Percentiles rank a stretch among this genome's conserved stretches.
phyloP scores from a whole-genome alignment of 108 stramenopile species.

The Cyclotella sp. region DNA sequence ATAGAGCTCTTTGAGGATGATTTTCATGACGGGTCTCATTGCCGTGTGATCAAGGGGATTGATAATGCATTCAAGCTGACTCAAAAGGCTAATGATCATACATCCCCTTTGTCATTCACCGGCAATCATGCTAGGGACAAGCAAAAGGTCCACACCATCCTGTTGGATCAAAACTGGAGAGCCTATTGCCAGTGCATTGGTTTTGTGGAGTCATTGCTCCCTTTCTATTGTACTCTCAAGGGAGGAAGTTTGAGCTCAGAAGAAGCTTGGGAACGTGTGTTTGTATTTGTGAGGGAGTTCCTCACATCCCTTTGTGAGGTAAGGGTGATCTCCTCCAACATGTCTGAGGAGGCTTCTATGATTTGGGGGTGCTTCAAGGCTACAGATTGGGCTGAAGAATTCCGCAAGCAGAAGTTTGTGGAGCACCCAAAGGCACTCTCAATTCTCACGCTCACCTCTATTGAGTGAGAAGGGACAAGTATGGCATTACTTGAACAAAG shows the following conservation, averaged over 20 bases:
- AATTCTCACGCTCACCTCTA: neutral
- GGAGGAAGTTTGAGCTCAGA: neutral
- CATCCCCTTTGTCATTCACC: neutral
- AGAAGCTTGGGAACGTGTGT: constrained; percentile 19
- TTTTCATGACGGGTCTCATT: neutral
- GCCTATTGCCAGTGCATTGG: neutral
- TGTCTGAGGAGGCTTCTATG: neutral
- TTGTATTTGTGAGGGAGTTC: neutral
- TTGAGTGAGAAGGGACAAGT: constrained; percentile 13
- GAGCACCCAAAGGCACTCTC: constrained; percentile 14
- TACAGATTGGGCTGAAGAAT: constrained; percentile 14
- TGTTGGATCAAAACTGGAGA: neutral
- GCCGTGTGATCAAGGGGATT: neutral
- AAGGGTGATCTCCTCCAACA: neutral
- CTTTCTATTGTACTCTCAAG: constrained; percentile 8
- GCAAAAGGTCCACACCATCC: constrained; percentile 3
- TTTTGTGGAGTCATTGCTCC: neutral
- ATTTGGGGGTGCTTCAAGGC: constrained; percentile 13
- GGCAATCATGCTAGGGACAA: neutral
- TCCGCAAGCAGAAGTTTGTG: constrained; percentile 10
- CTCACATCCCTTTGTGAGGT: neutral
- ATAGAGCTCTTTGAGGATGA: constrained; percentile 1
- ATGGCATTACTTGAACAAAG: neutral
- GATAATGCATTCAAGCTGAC: neutral
- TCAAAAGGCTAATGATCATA: neutral